Base-by-base conservation (phyloP, 768 basidiomycete genomes). In the Rhizopogon salebrosus region DNA sequence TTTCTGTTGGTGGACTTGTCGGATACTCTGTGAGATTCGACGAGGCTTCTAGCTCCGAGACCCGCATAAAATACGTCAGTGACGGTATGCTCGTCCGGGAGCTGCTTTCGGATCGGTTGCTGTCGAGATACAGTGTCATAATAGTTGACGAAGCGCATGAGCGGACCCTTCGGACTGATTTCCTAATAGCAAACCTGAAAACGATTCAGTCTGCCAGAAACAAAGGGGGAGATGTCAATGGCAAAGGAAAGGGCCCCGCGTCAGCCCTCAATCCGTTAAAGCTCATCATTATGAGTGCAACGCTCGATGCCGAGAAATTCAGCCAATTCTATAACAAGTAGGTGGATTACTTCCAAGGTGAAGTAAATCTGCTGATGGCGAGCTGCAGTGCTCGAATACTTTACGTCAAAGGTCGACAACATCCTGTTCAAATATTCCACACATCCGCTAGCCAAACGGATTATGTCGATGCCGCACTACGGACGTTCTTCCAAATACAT, bases 111-210 rank as follows among this genome's bases (percentile, higher is more conserved):
- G 92, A 95, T 64, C 75, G 82, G 14, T 65, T 87, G 29, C 75
- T 98, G 41, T 83, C 82, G 49, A 78, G 77, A 53, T 99, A 98
- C 70, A 88, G 89, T 63, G 82, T 94, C 27, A 77, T 99, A 49
- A 77, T 98, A 52, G 85, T 99, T 39, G 97, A 99, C 61, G 97
- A 99, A 67, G 97, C 97, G 0, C 97, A 99, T 70, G 97, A 99
- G 66, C 81, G 97, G 52, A 95, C 93, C 0, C 72, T 99, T 26
- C 81, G 95, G 37, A 99, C 97, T 6, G 97, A 99, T 68, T 75
- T 99, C 48, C 75, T 98, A n/a, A 80, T 98, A 37, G 86, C 95
- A 1, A 91, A 84, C 55, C 75, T 99, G 46, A 98, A 97, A 72
- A 77, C 73, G 23, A 93, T 98, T 54, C 83, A 87, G 61, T 74